Evolutionary conservation across 1,139 yeast genomes (phyloP).

Genomic region (Geotrichum candidum): DNA sequence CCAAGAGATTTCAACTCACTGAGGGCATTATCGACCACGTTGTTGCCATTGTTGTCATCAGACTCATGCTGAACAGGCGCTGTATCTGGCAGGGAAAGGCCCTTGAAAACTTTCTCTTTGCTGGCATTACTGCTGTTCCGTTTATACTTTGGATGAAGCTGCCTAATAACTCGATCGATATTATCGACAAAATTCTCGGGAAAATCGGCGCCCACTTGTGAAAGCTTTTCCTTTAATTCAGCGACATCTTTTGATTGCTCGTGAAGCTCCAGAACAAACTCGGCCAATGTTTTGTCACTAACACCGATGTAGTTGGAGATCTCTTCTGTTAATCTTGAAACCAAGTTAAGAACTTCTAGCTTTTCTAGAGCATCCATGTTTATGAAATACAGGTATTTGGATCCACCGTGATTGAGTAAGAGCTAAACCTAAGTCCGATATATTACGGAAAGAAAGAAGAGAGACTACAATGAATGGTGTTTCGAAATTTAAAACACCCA

Average conservation of each 20-base stretch:
- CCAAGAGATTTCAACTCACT: constrained; percentile 8
- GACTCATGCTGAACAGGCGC: constrained; percentile 4
- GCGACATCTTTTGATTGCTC: constrained; percentile 34
- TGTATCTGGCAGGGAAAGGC: constrained; percentile 25
- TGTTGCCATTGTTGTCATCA: neutral
- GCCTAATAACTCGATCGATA: constrained; percentile 36
- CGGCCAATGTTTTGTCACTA: constrained; percentile 45
- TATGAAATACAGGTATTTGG: neutral
- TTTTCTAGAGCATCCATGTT: constrained; percentile 30
- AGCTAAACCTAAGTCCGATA: neutral
- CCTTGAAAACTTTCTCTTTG: constrained; percentile 20
- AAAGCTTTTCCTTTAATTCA: constrained; percentile 42
- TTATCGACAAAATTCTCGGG: constrained; percentile 41
- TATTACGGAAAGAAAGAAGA: neutral
- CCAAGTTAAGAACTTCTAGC: constrained; percentile 34
- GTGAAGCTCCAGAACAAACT: constrained; percentile 50
- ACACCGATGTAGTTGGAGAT: constrained; percentile 32
- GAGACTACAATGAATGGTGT: neutral
- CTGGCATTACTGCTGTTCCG: neutral
- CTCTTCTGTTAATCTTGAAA: constrained; percentile 34
- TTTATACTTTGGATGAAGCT: constrained; percentile 31
- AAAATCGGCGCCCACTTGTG: constrained; percentile 61
- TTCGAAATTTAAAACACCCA: neutral
- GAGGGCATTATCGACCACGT: constrained; percentile 14
- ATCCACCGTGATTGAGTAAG: neutral